These are phyloP conservation scores for Trypanosomatidae sp. DNA, from an alignment of 208 protist genomes.

Conservation along the genomic window DNA sequence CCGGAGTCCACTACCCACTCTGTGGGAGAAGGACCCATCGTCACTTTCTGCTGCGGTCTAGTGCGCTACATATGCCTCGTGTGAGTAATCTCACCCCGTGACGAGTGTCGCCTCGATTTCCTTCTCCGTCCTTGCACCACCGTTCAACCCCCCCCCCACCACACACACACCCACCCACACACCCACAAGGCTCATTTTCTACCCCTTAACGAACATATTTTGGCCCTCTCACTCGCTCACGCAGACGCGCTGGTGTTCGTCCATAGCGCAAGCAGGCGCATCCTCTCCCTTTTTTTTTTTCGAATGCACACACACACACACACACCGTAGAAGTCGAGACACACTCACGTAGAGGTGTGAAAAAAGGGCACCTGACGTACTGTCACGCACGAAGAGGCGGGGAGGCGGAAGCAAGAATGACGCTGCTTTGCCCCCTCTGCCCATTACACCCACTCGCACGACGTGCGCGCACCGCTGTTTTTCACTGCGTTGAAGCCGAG, in stretches of 20 bases:
- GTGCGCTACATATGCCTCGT: neutral
- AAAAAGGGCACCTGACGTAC: neutral
- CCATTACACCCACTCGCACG: neutral
- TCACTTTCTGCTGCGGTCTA: neutral
- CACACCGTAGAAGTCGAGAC: neutral
- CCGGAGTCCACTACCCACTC: too few species aligned
- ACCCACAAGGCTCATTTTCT: neutral
- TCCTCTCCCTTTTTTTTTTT: neutral
- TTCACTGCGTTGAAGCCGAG: neutral
- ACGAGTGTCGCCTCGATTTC: neutral
- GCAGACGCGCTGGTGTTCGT: neutral
- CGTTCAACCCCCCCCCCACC: neutral
- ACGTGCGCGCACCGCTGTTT: neutral
- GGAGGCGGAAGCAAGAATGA: neutral
- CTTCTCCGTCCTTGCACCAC: neutral
- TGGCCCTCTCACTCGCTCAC: neutral
- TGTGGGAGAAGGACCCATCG: neutral
- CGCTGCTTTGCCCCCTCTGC: neutral
- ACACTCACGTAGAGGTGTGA: neutral
- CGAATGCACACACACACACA: neutral
- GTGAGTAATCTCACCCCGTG: neutral
- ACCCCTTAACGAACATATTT: neutral
- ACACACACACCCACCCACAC: constrained; percentile 1
- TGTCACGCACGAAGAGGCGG: constrained; percentile 2
- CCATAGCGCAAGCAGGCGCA: neutral